Conservation (phyloP, 2,329 filamentous ascomycete genomes). For the Clonostachys rosea region DNA sequence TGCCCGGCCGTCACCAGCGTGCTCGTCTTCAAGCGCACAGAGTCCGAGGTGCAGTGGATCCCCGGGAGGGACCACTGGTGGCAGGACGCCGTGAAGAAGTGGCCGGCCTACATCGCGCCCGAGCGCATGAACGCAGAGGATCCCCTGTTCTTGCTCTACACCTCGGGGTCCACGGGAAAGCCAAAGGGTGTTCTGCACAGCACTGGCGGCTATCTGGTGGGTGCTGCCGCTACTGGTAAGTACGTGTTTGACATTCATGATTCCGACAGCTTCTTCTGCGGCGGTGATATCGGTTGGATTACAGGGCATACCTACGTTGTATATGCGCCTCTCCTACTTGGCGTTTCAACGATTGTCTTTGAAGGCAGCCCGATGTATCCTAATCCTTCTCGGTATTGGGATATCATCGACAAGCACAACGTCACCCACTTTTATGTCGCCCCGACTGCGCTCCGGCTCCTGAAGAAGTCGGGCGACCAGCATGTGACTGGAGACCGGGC, state of each 20-base stretch:
- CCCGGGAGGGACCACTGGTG: constrained; percentile 90
- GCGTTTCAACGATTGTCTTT: constrained; percentile 92
- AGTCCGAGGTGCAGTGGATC: constrained; percentile 88
- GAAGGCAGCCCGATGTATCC: constrained; percentile 97
- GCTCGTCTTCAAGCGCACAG: constrained; percentile 93
- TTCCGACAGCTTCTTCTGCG: constrained; percentile 92
- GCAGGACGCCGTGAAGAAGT: constrained; percentile 98
- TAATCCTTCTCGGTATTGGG: constrained; percentile 98
- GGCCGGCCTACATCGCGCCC: constrained; percentile 85
- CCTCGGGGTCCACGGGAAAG: constrained; percentile 95
- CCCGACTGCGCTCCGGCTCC: constrained; percentile 83
- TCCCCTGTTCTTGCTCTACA: constrained; percentile 95
- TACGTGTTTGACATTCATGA: constrained; percentile 99
- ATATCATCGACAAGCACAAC: constrained; percentile 91
- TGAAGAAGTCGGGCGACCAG: constrained; percentile 93
- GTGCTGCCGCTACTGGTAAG: constrained; percentile 90
- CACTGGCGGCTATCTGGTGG: constrained; percentile 90
- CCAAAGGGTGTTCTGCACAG: constrained; percentile 99
- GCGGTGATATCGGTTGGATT: constrained; percentile 98
- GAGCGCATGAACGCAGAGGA: constrained; percentile 91
- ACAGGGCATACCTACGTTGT: constrained; percentile 98
- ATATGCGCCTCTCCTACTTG: constrained; percentile 88
- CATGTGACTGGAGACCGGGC: constrained; percentile 79
- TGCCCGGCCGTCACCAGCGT: constrained; percentile 35
- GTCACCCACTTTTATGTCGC: constrained; percentile 99